phyloP scores from a whole-genome alignment of 371 early-diverging fungal genomes.

The Haplosporangium sp. region DNA sequence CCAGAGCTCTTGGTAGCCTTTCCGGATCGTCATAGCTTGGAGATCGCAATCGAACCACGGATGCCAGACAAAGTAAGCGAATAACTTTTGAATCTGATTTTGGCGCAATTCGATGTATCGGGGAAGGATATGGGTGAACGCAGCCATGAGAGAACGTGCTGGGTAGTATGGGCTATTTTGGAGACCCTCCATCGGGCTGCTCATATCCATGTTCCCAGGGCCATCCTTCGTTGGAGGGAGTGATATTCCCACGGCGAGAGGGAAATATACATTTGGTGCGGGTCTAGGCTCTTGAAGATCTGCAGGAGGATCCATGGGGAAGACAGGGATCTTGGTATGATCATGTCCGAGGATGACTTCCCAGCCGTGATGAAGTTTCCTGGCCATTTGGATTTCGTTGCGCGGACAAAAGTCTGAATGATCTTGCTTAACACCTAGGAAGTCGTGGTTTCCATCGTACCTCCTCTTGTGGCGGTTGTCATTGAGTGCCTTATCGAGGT shows the following conservation, averaged over 20 bases:
- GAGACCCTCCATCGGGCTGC: too few species aligned
- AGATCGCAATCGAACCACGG: slow-evolving; percentile 38
- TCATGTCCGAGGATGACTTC: slow-evolving; percentile 21
- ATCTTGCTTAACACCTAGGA: slow-evolving; percentile 31
- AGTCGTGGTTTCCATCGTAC: slow-evolving; percentile 37
- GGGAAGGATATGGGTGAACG: slow-evolving; percentile 26
- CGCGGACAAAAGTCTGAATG: slow-evolving; percentile 3
- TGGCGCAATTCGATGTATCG: slow-evolving; percentile 3
- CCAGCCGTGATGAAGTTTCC: slow-evolving; percentile 36
- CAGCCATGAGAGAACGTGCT: slow-evolving; percentile 28
- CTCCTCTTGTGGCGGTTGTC: slow-evolving; percentile 10
- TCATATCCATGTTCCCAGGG: not conserved
- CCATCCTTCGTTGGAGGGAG: not conserved
- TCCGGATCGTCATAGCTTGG: slow-evolving; percentile 31
- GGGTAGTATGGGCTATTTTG: slow-evolving; percentile 17
- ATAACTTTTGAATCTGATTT: slow-evolving; percentile 30
- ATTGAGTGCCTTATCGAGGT: slow-evolving; percentile 24
- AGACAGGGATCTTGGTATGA: not conserved
- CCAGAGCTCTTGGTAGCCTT: slow-evolving; percentile 26
- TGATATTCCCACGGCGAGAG: not conserved
- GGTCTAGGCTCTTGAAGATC: not conserved
- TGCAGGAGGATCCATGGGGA: not conserved
- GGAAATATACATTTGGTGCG: not conserved
- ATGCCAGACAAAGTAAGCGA: slow-evolving; percentile 37
- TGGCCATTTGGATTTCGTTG: slow-evolving; percentile 1